A percentile compares a stretch with the other conserved stretches of the same genome.
phyloP scores from a whole-genome alignment of 2,329 filamentous ascomycete genomes.

The Cladosporium sp. region DNA sequence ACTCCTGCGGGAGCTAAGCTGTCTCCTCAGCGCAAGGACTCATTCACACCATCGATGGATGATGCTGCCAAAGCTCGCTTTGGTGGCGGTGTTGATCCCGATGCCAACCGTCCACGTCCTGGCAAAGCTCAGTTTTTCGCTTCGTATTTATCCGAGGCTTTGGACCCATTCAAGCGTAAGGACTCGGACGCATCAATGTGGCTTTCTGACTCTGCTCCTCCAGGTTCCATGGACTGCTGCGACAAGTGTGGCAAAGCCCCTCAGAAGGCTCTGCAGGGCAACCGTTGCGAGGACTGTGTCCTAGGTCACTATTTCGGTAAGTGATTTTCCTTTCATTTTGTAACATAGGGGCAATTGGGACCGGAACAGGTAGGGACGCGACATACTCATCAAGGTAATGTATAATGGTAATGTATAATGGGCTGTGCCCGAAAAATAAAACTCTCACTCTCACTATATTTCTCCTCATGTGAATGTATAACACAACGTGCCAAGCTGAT shows the following conservation, averaged over 20 bases:
- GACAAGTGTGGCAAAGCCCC: not conserved
- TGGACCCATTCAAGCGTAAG: not conserved
- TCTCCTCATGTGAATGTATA: not conserved
- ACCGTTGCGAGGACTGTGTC: not conserved
- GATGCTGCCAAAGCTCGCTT: not conserved
- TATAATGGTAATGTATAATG: not conserved
- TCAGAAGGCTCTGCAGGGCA: not conserved
- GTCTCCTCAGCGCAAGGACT: not conserved
- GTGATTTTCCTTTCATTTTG: not conserved
- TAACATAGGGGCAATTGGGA: not conserved
- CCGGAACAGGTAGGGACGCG: not conserved
- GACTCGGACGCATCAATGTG: not conserved
- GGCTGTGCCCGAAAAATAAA: not conserved
- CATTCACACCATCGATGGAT: not conserved
- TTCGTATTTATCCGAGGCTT: not conserved
- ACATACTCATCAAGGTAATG: not conserved
- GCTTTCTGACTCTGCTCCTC: not conserved
- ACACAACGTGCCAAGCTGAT: not conserved
- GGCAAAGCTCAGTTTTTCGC: not conserved
- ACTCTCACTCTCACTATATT: not conserved
- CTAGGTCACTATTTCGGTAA: not conserved
- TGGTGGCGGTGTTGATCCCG: not conserved
- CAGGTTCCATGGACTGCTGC: not conserved
- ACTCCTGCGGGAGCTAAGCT: not conserved
- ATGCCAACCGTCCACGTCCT: not conserved